These are phyloP conservation scores for Pistacia vera DNA, from an alignment of 345 rosid species.

Conservation along the genomic window DNA sequence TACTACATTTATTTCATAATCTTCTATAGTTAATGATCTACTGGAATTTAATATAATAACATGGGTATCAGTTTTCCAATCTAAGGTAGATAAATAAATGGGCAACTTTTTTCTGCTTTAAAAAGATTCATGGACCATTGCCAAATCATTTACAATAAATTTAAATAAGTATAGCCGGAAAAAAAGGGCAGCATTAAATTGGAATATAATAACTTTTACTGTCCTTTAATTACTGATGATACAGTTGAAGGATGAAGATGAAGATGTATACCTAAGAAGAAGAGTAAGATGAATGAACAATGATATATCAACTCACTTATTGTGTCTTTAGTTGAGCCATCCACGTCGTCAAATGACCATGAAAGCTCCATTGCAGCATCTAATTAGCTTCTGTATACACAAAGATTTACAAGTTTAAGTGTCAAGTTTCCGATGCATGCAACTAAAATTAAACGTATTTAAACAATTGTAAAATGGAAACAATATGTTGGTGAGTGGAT, in stretches of 20 bases:
- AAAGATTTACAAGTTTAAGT: background rate
- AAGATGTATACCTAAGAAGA: no score
- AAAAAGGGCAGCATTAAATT: background rate
- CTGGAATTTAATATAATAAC: background rate
- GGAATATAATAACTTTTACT: no score
- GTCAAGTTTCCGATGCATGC: background rate
- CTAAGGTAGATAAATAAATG: background rate
- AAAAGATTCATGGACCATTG: background rate
- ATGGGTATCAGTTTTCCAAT: background rate
- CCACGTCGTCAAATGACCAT: background rate
- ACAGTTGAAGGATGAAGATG: no score
- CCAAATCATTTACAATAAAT: background rate
- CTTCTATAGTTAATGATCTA: background rate
- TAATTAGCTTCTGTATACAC: background rate
- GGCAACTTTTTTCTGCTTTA: background rate
- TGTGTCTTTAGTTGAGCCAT: conserved; percentile 13
- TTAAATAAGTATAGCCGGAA: background rate
- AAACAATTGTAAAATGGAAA: no score
- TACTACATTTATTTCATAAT: no score
- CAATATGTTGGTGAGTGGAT: no score
- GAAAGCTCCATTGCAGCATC: conserved; percentile 16
- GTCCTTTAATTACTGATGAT: no score
- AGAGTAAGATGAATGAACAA: background rate
- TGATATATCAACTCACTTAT: background rate
- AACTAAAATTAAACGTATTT: background rate